Evolutionary conservation across 345 rosid species (phyloP).

Genomic region (Bruguiera sexangula): DNA sequence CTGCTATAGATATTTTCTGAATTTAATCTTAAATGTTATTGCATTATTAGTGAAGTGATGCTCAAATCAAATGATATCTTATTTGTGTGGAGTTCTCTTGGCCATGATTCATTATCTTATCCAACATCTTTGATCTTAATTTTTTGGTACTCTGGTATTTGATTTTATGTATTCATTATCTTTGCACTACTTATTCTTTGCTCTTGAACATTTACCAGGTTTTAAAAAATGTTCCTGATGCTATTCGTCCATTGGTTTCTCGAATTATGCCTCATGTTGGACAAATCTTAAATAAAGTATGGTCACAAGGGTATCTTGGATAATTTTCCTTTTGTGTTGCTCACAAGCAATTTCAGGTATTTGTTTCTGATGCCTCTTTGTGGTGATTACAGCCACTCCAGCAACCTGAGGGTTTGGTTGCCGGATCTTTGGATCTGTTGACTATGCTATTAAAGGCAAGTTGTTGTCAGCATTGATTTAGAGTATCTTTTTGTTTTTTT

Average conservation of each 20-base stretch:
- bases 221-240: conserved; percentile 73
- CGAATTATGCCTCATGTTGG: conserved; percentile 73
- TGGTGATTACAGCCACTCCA: conserved; percentile 65
- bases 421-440: conserved; percentile 87
- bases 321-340: conserved; percentile 4
- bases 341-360: conserved; percentile 10
- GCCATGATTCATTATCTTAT: not conserved
- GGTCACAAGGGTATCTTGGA: conserved; percentile 17
- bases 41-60: not conserved
- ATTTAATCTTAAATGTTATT: not conserved
- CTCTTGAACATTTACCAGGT: conserved; percentile 44
- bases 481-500: conserved; percentile 2
- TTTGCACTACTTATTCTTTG: not conserved
- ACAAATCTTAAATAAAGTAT: conserved; percentile 66
- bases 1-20: not conserved
- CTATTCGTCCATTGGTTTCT: conserved; percentile 72
- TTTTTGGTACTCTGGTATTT: not conserved
- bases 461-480: conserved; percentile 19
- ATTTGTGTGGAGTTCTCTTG: not conserved
- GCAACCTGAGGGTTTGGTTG: conserved; percentile 80
- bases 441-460: conserved; percentile 94
- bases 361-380: conserved; percentile 28
- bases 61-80: not conserved
- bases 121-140: no score
- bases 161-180: not conserved